Conservation (phyloP, 2,329 filamentous ascomycete species). For the Trichoderma koningiopsis region DNA sequence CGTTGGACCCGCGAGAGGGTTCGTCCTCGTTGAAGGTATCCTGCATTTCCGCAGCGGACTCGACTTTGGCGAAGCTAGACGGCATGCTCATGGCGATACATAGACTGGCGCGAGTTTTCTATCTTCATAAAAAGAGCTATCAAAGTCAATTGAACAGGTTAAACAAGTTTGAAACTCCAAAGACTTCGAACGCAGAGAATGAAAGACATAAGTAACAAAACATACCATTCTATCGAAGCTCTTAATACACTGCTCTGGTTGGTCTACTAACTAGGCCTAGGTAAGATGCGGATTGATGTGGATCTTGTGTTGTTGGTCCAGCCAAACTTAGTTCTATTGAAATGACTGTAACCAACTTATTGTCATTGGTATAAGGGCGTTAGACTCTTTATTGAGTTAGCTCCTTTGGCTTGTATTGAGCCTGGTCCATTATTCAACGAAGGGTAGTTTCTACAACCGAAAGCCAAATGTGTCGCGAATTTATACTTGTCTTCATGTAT, state of each 20-base stretch:
- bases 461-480: too few relatives aligned
- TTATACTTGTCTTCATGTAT: too few relatives aligned
- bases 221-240: not conserved
- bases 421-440: not conserved
- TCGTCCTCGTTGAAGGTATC: not conserved
- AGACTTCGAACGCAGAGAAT: not conserved
- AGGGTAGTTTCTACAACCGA: not conserved
- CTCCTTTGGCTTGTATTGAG: not conserved
- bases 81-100: not conserved
- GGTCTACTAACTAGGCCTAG: not conserved
- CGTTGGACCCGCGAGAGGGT: not conserved
- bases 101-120: not conserved
- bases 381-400: not conserved
- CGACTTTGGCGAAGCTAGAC: not conserved
- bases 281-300: not conserved
- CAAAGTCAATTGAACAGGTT: not conserved
- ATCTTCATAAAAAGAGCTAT: not conserved
- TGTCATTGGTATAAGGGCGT: not conserved
- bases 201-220: not conserved
- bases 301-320: not conserved
- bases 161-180: not conserved
- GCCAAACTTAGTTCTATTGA: not conserved
- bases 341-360: not conserved
- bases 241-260: not conserved
- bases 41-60: not conserved